A percentile compares a stretch with the other conserved stretches of the same genome.
phyloP scores from a whole-genome alignment of 1,284 basidiomycete species.

The Cutaneotrichosporon cyanovorans region DNA sequence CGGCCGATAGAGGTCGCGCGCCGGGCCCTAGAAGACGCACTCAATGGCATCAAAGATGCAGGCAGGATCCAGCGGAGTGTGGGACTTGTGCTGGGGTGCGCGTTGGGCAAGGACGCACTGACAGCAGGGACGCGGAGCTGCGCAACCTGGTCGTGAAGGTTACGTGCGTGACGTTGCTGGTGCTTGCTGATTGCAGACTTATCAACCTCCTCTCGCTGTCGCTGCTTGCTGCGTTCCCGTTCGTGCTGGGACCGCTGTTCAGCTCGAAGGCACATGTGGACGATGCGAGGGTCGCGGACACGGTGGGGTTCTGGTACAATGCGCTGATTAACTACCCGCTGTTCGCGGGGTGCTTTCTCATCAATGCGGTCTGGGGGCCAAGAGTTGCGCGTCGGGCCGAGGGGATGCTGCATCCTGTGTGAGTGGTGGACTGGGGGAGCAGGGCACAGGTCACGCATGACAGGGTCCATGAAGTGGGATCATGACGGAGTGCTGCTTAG shows the following conservation, averaged over 20 bases:
- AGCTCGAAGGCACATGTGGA: background rate
- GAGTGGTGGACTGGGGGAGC: slow-evolving; percentile 6
- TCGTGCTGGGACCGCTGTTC: slow-evolving; percentile 36
- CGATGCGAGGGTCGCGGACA: slow-evolving; percentile 2
- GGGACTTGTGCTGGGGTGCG: slow-evolving; percentile 40
- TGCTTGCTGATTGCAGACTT: slow-evolving; percentile 20
- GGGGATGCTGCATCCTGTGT: slow-evolving; percentile 37
- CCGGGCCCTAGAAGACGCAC: background rate
- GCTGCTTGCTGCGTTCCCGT: slow-evolving; percentile 37
- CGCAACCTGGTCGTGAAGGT: slow-evolving; percentile 38
- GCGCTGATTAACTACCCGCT: slow-evolving; percentile 42
- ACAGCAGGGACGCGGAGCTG: slow-evolving; percentile 39
- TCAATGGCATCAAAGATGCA: slow-evolving; percentile 31
- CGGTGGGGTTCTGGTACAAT: slow-evolving; percentile 43
- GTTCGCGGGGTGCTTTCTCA: slow-evolving; percentile 42
- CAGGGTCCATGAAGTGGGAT: too few species aligned
- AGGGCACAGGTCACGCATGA: background rate
- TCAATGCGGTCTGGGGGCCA: slow-evolving; percentile 44
- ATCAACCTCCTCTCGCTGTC: slow-evolving; percentile 44
- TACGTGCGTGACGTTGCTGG: slow-evolving; percentile 23
- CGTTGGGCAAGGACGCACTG: background rate
- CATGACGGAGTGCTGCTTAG: too few species aligned
- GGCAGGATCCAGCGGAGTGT: slow-evolving; percentile 31
- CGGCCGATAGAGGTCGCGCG: background rate
- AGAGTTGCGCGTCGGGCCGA: slow-evolving; percentile 40